Base-by-base conservation (phyloP, 148 eudicot genomes). In the Nepenthes mirabilis region DNA sequence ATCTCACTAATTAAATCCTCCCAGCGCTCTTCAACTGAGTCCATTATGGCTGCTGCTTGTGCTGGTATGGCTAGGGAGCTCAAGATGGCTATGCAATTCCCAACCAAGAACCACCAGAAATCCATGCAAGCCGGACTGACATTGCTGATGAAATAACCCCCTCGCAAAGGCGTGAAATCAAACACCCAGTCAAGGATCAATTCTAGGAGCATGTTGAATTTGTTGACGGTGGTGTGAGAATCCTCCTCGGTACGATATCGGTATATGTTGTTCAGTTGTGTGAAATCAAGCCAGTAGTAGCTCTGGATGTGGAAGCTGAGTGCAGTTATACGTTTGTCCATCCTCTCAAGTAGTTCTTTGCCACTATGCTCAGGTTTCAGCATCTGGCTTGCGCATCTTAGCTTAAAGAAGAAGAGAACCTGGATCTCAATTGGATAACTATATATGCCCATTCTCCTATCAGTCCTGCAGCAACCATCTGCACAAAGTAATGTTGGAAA, bases 391-490 rank as follows among this genome's bases (percentile, higher is more conserved):
- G 90, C 90, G 56, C 78, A 71, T 61, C 83, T 78, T 58, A 84
- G 61, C 1, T 85, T 81, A 66, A 72, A 73, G 64, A 83, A 83
- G 85, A 83, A 83, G 43, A 83, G 82, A 48, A 85, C 75, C 69
- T 83, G 85, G 57, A 83, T 81, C 75, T 80, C 85, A 62, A 83
- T 76, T 37, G 85, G 89, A 67, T 81, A 80, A 1, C 85, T 83
- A 59, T 79, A 82, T 37, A 82, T 75, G 51, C 86, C 86, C 93
- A 86, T 82, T 61, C 88, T 76, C 55, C 91, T 66, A 62, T 85
- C 91, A 72, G 82, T 82, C 91, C 82, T 85, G 67, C 85, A 75
- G 72, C 91, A 85, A 11, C 82, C 88, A 70, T 82, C 88, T 58
- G 88, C 88, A 72, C 93, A 86, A 11, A 86, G 76, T 36, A 86